Evolutionary conservation across 805 yeast species (phyloP), one percentile per base, ranked within the genome.

Genomic region (Candida cerambycidarum): DNA sequence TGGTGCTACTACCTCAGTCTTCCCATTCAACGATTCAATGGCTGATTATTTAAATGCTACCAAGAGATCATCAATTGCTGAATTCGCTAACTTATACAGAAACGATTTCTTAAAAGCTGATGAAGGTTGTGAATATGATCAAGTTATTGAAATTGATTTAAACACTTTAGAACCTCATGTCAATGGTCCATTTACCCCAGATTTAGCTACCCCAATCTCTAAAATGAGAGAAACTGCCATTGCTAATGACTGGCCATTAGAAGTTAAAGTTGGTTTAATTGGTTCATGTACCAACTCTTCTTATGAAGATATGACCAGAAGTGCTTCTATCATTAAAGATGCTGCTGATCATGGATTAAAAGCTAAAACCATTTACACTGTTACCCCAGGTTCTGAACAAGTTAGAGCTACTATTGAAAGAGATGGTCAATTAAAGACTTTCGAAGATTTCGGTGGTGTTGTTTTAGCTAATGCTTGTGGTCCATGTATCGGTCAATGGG

Each of bases 401-500:
- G 86, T 92, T 55, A 87, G 98, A 75, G 97, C 98, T 53, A 92
- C 98, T 53, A 92, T 92, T 66, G 97, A 85, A 65, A 85, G 96
- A 69, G 98, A 92, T 67, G 97, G 98, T 50, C 84, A 86, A 67
- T 80, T 92, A 56, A 75, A 84, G 56, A 85, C 93, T 54, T 89
- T 92, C 70, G 82, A 83, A 62, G 89, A 88, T 60, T 86, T 85
- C 58, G 97, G 97, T 56, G 98, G 96, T 65, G 78, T 84, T 48
- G 97, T 92, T 43, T 76, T 92, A 63, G 97, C 98, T 48, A 92
- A 92, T 65, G 98, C 98, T 46, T 92, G 98, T 78, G 98, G 98
- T 62, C 98, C 98, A 63, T 90, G 98, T 80, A 90, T 90, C 63
- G 98, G 98, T 62, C 97, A 92, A 78, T 92, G 98, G 98, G 97